phyloP scores from a whole-genome alignment of 2,329 filamentous ascomycete genomes.

The Fusarium sp. region DNA sequence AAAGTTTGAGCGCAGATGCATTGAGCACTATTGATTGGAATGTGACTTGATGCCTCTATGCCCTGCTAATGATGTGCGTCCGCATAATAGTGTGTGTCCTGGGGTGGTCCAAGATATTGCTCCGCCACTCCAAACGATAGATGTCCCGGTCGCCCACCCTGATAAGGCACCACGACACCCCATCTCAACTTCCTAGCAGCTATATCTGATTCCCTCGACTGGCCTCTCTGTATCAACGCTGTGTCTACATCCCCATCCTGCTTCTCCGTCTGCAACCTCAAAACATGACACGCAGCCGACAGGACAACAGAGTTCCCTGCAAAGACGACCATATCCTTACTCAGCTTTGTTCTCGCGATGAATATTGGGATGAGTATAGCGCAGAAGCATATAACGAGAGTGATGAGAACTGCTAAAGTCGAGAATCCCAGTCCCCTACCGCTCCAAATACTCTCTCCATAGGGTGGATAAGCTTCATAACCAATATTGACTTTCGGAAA shows the following conservation, averaged over 20 bases:
- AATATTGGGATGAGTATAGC: background rate
- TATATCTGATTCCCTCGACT: background rate
- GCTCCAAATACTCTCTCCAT: background rate
- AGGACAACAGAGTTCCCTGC: background rate
- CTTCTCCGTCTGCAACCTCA: background rate
- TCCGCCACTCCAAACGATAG: background rate
- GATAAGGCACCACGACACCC: background rate
- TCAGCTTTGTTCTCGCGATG: background rate
- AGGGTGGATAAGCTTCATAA: background rate
- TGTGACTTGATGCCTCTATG: fast-evolving
- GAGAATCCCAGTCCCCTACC: background rate
- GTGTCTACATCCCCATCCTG: background rate
- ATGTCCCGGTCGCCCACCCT: background rate
- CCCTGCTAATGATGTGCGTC: background rate
- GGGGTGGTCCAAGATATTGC: background rate
- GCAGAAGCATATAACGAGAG: background rate
- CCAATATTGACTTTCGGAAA: background rate
- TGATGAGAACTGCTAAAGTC: fast-evolving
- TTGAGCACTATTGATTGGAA: too few relatives aligned
- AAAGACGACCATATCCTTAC: background rate
- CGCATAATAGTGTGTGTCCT: background rate
- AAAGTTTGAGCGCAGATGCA: too few relatives aligned
- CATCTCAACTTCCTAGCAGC: background rate
- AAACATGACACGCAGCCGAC: background rate
- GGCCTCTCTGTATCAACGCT: background rate